phyloP scores from a whole-genome alignment of 78 protist genomes.

The Dictyostelium intermedium region DNA sequence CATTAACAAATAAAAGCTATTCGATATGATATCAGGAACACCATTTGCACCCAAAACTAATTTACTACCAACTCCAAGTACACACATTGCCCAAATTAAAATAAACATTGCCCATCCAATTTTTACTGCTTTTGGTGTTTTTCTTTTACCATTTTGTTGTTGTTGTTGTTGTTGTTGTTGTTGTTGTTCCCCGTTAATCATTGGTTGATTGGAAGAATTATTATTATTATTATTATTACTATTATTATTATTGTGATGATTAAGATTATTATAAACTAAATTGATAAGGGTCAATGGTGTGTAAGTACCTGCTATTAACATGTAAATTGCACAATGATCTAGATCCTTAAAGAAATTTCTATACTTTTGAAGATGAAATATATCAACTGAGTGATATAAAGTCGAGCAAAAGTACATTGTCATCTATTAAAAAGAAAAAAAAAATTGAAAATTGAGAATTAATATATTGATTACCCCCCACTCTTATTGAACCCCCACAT shows the following conservation, averaged over 20 bases:
- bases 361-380: conserved; percentile 8
- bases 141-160: not conserved
- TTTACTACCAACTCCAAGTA: conserved; percentile 59
- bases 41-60: conserved; percentile 43
- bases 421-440: conserved; percentile 2
- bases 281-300: conserved; percentile 66
- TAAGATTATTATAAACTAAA: conserved; percentile 40
- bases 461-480: too few relatives aligned
- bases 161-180: not conserved
- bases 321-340: conserved; percentile 67
- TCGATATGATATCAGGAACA: conserved; percentile 53
- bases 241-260: not conserved
- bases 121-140: conserved; percentile 48
- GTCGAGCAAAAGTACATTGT: conserved; percentile 79
- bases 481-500: not conserved
- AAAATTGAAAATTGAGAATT: too few relatives aligned
- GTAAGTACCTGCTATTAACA: conserved; percentile 70
- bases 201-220: not conserved
- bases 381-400: conserved; percentile 56
- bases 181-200: conserved; percentile 4
- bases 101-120: conserved; percentile 58
- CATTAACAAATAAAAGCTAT: conserved; percentile 47
- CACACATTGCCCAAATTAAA: conserved; percentile 63
- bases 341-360: conserved; percentile 46
- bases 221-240: not conserved